Evolutionary conservation across 108 stramenopile species (phyloP).

Genomic region (Epithemia pelagica): DNA sequence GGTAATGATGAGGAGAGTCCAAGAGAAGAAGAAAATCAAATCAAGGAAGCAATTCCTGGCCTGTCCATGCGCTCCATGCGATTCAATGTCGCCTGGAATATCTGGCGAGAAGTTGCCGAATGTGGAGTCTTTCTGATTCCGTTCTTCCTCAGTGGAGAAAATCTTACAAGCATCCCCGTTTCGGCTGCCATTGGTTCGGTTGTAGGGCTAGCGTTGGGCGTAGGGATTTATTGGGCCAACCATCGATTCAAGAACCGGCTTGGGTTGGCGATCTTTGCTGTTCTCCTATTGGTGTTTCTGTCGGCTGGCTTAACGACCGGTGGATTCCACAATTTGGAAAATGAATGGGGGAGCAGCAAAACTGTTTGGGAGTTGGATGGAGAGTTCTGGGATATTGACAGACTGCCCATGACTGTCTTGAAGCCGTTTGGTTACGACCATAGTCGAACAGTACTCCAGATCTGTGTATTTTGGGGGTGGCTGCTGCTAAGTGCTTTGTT

Average conservation of each 20-base stretch:
- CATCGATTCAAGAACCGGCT: conserved; percentile 43
- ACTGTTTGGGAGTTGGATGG: conserved; percentile 44
- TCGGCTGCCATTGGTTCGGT: conserved; percentile 53
- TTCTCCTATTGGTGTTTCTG: conserved; percentile 40
- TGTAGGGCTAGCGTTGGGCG: conserved; percentile 43
- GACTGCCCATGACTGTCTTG: conserved; percentile 65
- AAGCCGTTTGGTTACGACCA: conserved; percentile 79
- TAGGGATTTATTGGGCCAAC: conserved; percentile 55
- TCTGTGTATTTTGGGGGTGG: conserved; percentile 59
- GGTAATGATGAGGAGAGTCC: conserved; percentile 6
- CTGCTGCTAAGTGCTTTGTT: conserved; percentile 32
- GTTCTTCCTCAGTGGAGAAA: conserved; percentile 59
- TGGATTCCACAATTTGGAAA: conserved; percentile 67
- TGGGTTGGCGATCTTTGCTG: conserved; percentile 52
- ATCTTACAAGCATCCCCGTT: conserved; percentile 56
- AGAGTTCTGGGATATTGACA: conserved; percentile 45
- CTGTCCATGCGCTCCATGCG: conserved; percentile 57
- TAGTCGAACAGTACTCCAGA: conserved; percentile 55
- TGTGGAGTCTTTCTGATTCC: conserved; percentile 81
- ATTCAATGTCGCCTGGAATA: conserved; percentile 85
- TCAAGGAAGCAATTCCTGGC: background rate
- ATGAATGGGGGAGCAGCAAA: conserved; percentile 42
- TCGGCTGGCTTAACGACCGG: conserved; percentile 67
- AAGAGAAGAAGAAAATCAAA: background rate
- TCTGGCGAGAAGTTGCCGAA: conserved; percentile 81